Evolutionary conservation across 495 filamentous ascomycete species (phyloP), one percentile per base, ranked within the genome.

Genomic region (Cenococcum geophilum): DNA sequence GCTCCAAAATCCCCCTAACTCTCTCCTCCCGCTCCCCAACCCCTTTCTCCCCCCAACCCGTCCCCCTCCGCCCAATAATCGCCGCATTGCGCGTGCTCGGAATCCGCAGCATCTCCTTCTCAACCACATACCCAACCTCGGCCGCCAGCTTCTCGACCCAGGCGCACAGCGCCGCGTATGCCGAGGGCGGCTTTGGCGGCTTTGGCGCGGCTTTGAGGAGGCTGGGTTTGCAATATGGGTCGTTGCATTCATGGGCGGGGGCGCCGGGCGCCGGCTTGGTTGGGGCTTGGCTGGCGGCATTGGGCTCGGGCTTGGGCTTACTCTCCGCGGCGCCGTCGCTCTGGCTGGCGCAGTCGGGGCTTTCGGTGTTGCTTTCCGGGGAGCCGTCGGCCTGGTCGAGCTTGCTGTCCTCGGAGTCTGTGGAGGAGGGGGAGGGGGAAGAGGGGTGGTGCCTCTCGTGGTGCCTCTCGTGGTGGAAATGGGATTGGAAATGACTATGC

Each of bases 31-130:
- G 14, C 5, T 51, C n/a, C 22, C 23, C n/a, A 1, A 21, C n/a
- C n/a, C n/a, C 11, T 20, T 23, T 51, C 4, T 51, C n/a, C 22
- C 11, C n/a, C 2, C 23, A 10, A n/a, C 14, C 23, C 16, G 4
- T 10, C 48, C 48, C 18, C 3, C 23, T 51, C n/a, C 48, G 48
- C 1, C 48, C 48, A 51, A 51, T 18, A 10, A 51, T 51, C 4
- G 48, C 48, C 22, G 48, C 48, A 22, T 51, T 51, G 11, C 48
- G 14, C 22, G 48, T 51, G 48, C 48, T 51, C 21, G 48, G 48
- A 20, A 51, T 51, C 12, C 48, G 48, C 48, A 51, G 21, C 48
- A 51, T 51, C 48, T 51, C 48, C n/a, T 51, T 51, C 21, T 51
- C 48, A 51, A 51, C 48, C n/a, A 1, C 48, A 21, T 51, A 51